Evolutionary conservation across 495 filamentous ascomycete genomes (phyloP).

Genomic region (Annulohypoxylon moriforme): DNA sequence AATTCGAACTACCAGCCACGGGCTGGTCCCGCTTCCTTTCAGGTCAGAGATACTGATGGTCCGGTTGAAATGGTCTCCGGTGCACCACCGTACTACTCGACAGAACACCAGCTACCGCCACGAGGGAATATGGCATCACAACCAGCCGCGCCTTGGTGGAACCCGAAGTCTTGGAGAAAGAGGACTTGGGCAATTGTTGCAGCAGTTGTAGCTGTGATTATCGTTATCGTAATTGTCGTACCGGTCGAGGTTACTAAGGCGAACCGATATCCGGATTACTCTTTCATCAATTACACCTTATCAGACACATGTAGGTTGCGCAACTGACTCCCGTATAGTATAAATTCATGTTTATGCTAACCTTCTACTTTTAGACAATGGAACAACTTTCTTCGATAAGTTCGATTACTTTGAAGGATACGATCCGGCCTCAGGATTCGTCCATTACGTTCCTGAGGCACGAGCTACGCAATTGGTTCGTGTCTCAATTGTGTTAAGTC

Average conservation of each 20-base stretch:
- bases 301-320: constrained; percentile 51
- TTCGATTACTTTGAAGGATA: constrained; percentile 58
- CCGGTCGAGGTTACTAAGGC: constrained; percentile 67
- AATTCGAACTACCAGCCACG: constrained; percentile 19
- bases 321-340: not conserved
- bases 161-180: constrained; percentile 63
- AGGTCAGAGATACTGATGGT: constrained; percentile 39
- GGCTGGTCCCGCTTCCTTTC: constrained; percentile 41
- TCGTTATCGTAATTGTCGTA: constrained; percentile 59
- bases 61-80: constrained; percentile 38
- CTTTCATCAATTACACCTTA: constrained; percentile 51
- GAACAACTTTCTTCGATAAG: constrained; percentile 65
- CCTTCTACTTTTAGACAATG: constrained; percentile 49
- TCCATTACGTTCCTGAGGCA: constrained; percentile 54
- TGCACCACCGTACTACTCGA: constrained; percentile 39
- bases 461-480: constrained; percentile 45
- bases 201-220: constrained; percentile 52
- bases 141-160: constrained; percentile 52
- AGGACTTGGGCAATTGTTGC: constrained; percentile 57
- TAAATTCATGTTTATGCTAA: constrained; percentile 12
- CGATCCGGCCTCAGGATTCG: constrained; percentile 55
- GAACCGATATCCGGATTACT: constrained; percentile 54
- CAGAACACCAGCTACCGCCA: constrained; percentile 17
- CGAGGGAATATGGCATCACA: constrained; percentile 32
- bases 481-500: not conserved